A percentile compares a stretch with the other conserved stretches of the same genome.
phyloP scores from a whole-genome alignment of 1,284 basidiomycete species.

The Fomitopsis betulina region DNA sequence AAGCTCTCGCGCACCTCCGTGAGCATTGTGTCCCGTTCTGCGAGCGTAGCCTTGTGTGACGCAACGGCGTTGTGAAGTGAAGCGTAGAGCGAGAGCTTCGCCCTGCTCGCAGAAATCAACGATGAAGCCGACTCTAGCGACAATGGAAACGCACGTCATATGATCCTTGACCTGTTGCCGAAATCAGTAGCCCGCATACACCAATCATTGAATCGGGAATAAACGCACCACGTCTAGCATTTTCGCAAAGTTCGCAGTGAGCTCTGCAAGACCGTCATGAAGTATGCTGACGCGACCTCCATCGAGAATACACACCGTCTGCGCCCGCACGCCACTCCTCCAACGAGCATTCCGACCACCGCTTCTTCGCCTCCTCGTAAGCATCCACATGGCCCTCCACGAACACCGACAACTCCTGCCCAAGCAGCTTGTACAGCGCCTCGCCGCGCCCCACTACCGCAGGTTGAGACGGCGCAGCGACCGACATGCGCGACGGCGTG shows the following conservation, averaged over 20 bases:
- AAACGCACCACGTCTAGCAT: conserved; percentile 25
- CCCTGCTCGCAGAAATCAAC: conserved; percentile 7
- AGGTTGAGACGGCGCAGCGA: too few species aligned
- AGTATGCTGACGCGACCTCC: background rate
- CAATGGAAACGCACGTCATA: conserved; percentile 21
- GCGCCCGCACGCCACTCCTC: conserved; percentile 30
- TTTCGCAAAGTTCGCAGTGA: conserved; percentile 19
- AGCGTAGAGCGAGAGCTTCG: conserved; percentile 23
- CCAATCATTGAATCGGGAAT: background rate
- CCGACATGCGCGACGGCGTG: background rate
- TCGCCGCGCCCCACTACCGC: conserved; percentile 5
- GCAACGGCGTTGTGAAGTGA: conserved; percentile 16
- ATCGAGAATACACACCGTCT: conserved; percentile 17
- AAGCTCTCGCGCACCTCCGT: conserved; percentile 20
- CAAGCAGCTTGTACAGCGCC: conserved; percentile 20
- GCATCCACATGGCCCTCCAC: conserved; percentile 19
- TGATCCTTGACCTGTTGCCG: conserved; percentile 26
- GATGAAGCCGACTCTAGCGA: background rate
- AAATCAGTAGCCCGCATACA: background rate
- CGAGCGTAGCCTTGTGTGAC: conserved; percentile 18
- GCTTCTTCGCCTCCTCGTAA: conserved; percentile 26
- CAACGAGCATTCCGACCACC: conserved; percentile 25
- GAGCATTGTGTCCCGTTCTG: conserved; percentile 18
- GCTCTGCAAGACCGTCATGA: conserved; percentile 11
- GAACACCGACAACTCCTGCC: conserved; percentile 22